These are phyloP conservation scores for Truncatella angustata DNA, from an alignment of 2,329 filamentous ascomycete genomes.

Conservation along the genomic window DNA sequence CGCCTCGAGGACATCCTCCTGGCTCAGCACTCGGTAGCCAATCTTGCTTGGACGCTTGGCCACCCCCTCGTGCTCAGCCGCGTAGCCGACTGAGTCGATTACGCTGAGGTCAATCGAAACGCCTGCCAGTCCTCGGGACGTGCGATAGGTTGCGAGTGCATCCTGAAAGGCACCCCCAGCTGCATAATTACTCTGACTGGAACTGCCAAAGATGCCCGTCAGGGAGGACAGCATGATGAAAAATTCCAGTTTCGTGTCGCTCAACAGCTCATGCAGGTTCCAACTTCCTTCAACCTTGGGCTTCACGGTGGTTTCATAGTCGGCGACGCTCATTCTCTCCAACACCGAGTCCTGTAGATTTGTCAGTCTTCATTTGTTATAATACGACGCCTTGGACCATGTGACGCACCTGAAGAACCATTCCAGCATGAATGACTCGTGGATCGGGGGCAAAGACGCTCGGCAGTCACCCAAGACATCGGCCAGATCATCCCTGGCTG, in stretches of 20 bases:
- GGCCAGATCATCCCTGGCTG: too few species aligned
- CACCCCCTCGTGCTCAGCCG: too few species aligned
- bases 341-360: slow-evolving; percentile 41
- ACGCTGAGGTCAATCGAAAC: too few species aligned
- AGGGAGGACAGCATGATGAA: slow-evolving; percentile 52
- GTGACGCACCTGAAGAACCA: slow-evolving; percentile 43
- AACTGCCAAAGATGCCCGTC: slow-evolving; percentile 49
- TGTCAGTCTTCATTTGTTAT: not conserved
- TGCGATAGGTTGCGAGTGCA: slow-evolving; percentile 38
- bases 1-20: too few species aligned
- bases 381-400: not conserved
- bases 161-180: slow-evolving; percentile 48
- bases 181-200: slow-evolving; percentile 51
- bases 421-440: slow-evolving; percentile 18
- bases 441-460: too few species aligned
- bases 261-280: slow-evolving; percentile 51
- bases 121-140: slow-evolving; percentile 37
- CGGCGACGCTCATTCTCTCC: slow-evolving; percentile 49
- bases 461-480: too few species aligned
- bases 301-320: slow-evolving; percentile 45
- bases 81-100: too few species aligned
- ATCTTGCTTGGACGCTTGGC: too few species aligned
- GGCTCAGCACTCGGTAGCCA: too few species aligned
- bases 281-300: slow-evolving; percentile 52
- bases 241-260: slow-evolving; percentile 38